Percentiles rank a stretch among this genome's conserved stretches.
These are phyloP conservation scores for Selaginella tamariscina DNA, from an alignment of 75 land plant species.

Conservation along the genomic window DNA sequence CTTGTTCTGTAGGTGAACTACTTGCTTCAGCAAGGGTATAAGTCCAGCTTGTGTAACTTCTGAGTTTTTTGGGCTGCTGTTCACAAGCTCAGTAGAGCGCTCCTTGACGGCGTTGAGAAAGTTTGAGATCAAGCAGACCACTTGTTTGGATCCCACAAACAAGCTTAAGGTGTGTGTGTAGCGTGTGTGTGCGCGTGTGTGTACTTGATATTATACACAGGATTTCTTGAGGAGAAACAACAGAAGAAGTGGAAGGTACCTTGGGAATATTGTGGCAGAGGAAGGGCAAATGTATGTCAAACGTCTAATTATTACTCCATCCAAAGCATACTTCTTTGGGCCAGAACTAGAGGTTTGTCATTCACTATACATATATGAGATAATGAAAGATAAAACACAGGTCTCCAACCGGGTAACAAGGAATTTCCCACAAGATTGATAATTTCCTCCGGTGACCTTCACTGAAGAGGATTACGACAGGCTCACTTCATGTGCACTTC, in stretches of 20 bases:
- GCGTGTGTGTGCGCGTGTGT: slow-evolving; percentile 23
- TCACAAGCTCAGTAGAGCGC: too few relatives aligned
- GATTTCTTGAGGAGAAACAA: slow-evolving; percentile 24
- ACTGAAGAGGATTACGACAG: slow-evolving; percentile 58
- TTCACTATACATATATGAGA: too few relatives aligned
- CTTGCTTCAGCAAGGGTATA: slow-evolving; percentile 35
- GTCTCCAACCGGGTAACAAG: slow-evolving; percentile 64
- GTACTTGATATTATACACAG: slow-evolving; percentile 39
- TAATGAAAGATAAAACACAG: too few relatives aligned
- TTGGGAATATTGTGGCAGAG: slow-evolving; percentile 18
- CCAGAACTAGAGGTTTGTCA: slow-evolving; percentile 70
- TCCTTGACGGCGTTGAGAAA: too few relatives aligned
- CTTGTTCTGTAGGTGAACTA: slow-evolving; percentile 42
- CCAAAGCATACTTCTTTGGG: slow-evolving; percentile 60
- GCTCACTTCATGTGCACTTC: slow-evolving; percentile 33
- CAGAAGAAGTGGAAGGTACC: slow-evolving; percentile 18
- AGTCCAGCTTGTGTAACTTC: not conserved
- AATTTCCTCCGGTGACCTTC: slow-evolving; percentile 71
- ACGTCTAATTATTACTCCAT: slow-evolving; percentile 61
- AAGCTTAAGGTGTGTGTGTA: slow-evolving; percentile 38
- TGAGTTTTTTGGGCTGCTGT: slow-evolving; percentile 40
- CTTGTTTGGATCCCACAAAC: slow-evolving; percentile 45
- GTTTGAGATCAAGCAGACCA: slow-evolving; percentile 27
- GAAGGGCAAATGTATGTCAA: slow-evolving; percentile 43
- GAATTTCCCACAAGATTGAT: slow-evolving; percentile 36